Conservation (phyloP, 352 stramenopile species). For the Phytopythium aichiense region DNA sequence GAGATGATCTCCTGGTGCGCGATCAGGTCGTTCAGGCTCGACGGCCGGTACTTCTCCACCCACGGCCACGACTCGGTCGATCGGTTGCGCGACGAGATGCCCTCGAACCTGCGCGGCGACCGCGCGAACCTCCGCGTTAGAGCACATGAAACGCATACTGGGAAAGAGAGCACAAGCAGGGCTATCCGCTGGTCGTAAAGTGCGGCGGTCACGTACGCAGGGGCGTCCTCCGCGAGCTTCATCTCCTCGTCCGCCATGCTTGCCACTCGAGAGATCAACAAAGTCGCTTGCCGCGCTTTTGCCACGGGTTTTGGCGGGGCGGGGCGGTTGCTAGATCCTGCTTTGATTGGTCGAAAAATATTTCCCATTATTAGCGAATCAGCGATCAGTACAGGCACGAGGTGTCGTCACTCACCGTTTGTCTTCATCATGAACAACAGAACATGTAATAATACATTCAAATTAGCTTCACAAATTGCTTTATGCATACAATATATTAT, state of each 20-base stretch:
- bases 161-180: neutral
- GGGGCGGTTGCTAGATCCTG: neutral
- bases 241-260: constrained; percentile 63
- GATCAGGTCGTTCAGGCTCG: constrained; percentile 93
- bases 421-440: neutral
- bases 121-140: neutral
- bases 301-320: neutral
- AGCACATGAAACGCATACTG: neutral
- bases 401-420: neutral
- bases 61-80: constrained; percentile 90
- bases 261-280: neutral
- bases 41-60: constrained; percentile 98
- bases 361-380: neutral
- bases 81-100: constrained; percentile 79
- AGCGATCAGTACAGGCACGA: neutral
- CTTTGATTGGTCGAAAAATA: neutral
- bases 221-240: constrained; percentile 49
- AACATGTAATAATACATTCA: neutral
- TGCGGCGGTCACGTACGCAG: constrained; percentile 10
- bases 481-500: neutral
- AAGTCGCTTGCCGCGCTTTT: constrained; percentile 4
- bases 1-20: constrained; percentile 96
- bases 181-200: neutral
- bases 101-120: constrained; percentile 48
- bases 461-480: too few species aligned